Evolutionary conservation across 2,329 filamentous ascomycete genomes (phyloP), one percentile per base, ranked within the genome.

Genomic region (Cercospora sp.): DNA sequence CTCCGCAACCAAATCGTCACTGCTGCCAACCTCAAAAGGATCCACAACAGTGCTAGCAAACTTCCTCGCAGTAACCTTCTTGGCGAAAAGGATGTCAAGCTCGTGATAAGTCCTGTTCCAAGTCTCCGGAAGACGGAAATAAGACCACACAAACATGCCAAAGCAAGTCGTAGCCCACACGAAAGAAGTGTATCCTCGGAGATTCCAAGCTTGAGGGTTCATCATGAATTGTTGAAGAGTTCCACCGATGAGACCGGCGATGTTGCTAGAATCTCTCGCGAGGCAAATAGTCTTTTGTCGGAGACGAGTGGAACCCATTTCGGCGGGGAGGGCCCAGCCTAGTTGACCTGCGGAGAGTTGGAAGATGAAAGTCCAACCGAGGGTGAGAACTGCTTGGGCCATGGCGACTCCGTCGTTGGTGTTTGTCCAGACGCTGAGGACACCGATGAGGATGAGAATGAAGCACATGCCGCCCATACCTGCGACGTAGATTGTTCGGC

Each of bases 31-130:
- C 36, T 62, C 60, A n/a, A 62, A 45, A 28, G 60, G 60, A 18
- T 62, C 39, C 13, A 33, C 60, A 20, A 62, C 60, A 5, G 60
- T 62, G 58, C 59, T 60, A 12, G 58, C 68, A 58, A 74, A 84
- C 68, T 81, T 80, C 68, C 82, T 76, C 3, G 83, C 81, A 30
- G 79, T 74, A 13, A 82, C 74, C n/a, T 74, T 70, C 23, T 79
- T 76, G 70, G 85, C 83, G 71, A 88, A 88, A 70, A 88, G 75
- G n/a, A 83, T 76, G 60, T 87, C 86, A 2, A 88, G 79, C 76
- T 87, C 85, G 55, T 82, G 83, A 61, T 85, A 83, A 0, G 83
- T 85, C 55, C 83, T 81, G 13, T 81, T 85, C 67, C 81, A 82
- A 16, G 86, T 85, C 78, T 88, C 86, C 3, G 85, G 85, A 8